Conservation (phyloP, 805 yeast genomes). For the Lipomyces yamadae region DNA sequence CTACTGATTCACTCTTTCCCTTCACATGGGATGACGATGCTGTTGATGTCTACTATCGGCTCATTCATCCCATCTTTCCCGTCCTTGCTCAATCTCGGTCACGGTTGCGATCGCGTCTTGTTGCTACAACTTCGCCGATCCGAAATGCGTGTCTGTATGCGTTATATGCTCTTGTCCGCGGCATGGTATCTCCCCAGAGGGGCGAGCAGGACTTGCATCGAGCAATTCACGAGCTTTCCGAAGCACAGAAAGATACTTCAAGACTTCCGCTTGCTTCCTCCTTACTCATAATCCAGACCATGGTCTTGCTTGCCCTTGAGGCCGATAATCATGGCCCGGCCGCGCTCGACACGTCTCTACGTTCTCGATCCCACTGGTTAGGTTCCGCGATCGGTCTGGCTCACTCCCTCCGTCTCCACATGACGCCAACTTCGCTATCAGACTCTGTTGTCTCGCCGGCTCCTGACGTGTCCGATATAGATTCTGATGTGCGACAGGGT, state of each 20-base stretch:
- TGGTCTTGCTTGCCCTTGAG: conserved; percentile 44
- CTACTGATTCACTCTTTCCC: conserved; percentile 14
- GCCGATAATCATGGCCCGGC: conserved; percentile 39
- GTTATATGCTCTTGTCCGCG: conserved; percentile 30
- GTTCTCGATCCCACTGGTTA: conserved; percentile 41
- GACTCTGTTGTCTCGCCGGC: conserved; percentile 22
- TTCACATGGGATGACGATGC: conserved; percentile 41
- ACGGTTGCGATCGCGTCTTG: conserved; percentile 43
- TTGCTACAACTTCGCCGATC: conserved; percentile 39
- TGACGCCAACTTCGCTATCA: conserved; percentile 21
- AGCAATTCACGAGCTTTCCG: conserved; percentile 33
- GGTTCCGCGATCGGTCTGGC: conserved; percentile 47
- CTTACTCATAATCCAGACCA: conserved; percentile 45
- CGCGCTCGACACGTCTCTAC: conserved; percentile 17
- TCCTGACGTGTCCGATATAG: conserved; percentile 31
- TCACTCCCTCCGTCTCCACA: conserved; percentile 38
- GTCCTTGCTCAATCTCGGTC: conserved; percentile 46
- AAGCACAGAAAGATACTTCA: conserved; percentile 15
- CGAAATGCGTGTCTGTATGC: conserved; percentile 42
- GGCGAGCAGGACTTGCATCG: conserved; percentile 16
- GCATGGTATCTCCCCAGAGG: conserved; percentile 5
- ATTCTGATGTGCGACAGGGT: conserved; percentile 33
- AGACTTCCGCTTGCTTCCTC: conserved; percentile 17
- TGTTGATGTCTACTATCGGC: conserved; percentile 47
- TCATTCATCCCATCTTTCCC: conserved; percentile 49